phyloP scores from a whole-genome alignment of 2,329 filamentous ascomycete genomes.

The Microthyrium microscopicum region DNA sequence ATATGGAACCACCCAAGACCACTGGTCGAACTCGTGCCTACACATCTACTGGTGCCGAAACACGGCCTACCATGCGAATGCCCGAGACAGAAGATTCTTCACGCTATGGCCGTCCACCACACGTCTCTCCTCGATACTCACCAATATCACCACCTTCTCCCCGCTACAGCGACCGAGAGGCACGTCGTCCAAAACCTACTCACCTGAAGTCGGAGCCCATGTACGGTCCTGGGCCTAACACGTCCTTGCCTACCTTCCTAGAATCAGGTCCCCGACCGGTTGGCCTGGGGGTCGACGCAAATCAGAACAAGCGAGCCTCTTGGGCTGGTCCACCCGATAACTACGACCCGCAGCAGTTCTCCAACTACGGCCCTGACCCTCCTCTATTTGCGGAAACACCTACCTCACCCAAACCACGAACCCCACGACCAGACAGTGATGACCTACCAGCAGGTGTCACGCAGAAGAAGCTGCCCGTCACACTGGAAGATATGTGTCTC shows the following conservation, averaged over 20 bases:
- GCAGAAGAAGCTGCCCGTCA: constrained; percentile 3
- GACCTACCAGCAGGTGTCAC: not conserved
- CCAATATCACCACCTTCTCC: not conserved
- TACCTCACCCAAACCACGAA: not conserved
- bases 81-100: too few species aligned
- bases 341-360: constrained; percentile 6
- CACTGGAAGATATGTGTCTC: constrained; percentile 5
- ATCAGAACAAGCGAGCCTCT: too few species aligned
- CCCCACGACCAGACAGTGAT: not conserved
- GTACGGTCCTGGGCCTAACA: constrained; percentile 6
- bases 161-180: not conserved
- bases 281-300: constrained; percentile 1
- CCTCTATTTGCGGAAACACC: constrained; percentile 6
- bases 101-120: not conserved
- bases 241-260: constrained; percentile 6
- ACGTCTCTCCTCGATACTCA: not conserved
- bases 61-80: too few species aligned
- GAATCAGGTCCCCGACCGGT: constrained; percentile 1
- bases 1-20: too few species aligned
- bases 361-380: constrained; percentile 3
- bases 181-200: not conserved
- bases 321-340: too few species aligned
- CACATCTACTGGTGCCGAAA: too few species aligned
- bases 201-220: not conserved
- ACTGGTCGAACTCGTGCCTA: too few species aligned